These are phyloP conservation scores for Bacidia gigantensis DNA, from an alignment of 495 filamentous ascomycete genomes.

Conservation along the genomic window DNA sequence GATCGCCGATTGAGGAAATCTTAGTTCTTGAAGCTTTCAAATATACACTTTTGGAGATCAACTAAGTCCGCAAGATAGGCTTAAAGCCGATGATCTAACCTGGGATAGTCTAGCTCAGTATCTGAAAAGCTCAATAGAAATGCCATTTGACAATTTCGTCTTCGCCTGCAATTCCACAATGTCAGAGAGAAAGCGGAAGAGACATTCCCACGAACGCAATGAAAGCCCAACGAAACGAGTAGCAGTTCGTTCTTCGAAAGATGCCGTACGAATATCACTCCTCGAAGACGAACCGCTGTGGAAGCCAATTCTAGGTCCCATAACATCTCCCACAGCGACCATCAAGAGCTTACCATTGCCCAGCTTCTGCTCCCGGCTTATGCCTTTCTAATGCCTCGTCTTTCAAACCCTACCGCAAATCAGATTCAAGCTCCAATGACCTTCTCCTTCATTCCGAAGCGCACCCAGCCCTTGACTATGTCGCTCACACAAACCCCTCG, in stretches of 20 bases:
- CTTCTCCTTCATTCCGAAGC: slow-evolving; percentile 67
- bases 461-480: slow-evolving; percentile 69
- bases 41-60: too few species aligned
- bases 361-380: slow-evolving; percentile 59
- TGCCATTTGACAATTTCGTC: too few species aligned
- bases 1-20: too few species aligned
- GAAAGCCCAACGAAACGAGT: slow-evolving; percentile 47
- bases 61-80: too few species aligned
- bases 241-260: slow-evolving; percentile 27
- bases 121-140: too few species aligned
- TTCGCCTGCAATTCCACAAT: too few species aligned
- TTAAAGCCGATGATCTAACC: too few species aligned
- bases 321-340: not conserved
- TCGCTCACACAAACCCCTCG: slow-evolving; percentile 52
- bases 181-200: slow-evolving; percentile 63
- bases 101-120: too few species aligned
- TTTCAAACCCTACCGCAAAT: slow-evolving; percentile 51
- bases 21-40: too few species aligned
- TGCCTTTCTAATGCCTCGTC: slow-evolving; percentile 38
- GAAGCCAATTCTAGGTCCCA: slow-evolving; percentile 53
- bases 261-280: slow-evolving; percentile 41
- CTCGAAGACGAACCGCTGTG: slow-evolving; percentile 42
- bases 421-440: slow-evolving; percentile 36
- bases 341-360: not conserved
- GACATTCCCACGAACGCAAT: slow-evolving; percentile 38